A percentile compares a stretch with the other conserved stretches of the same genome.
These are phyloP conservation scores for Allomyces arbusculus DNA, from an alignment of 192 early-diverging fungal species.

Conservation along the genomic window DNA sequence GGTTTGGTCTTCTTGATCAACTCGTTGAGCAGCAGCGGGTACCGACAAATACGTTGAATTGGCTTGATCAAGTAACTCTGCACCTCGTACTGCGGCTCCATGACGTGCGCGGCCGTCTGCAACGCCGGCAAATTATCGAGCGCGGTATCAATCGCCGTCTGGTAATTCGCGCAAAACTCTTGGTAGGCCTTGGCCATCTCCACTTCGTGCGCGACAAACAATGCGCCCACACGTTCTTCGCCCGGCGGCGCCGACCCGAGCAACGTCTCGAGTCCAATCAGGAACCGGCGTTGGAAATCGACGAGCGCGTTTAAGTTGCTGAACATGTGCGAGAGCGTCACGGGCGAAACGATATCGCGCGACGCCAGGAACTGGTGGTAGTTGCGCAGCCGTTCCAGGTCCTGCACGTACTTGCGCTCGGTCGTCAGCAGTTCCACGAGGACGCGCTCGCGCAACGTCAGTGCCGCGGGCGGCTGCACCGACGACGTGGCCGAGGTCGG, in stretches of 20 bases:
- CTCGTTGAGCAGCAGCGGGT: conserved; percentile 66
- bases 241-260: conserved; percentile 38
- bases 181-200: conserved; percentile 44
- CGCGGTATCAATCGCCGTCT: conserved; percentile 48
- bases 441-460: conserved; percentile 41
- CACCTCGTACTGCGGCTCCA: conserved; percentile 69
- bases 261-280: conserved; percentile 66
- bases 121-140: conserved; percentile 40
- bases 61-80: conserved; percentile 91
- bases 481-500: neutral
- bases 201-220: conserved; percentile 56
- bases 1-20: conserved; percentile 41
- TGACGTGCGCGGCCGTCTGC: conserved; percentile 25
- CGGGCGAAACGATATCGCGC: conserved; percentile 53
- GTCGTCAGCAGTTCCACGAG: conserved; percentile 81
- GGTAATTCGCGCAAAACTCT: conserved; percentile 83
- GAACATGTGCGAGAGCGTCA: conserved; percentile 66
- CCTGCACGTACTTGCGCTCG: conserved; percentile 75
- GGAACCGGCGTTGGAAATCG: conserved; percentile 87
- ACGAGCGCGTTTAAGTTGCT: conserved; percentile 82
- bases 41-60: conserved; percentile 93
- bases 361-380: conserved; percentile 50
- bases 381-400: conserved; percentile 61
- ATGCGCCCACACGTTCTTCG: conserved; percentile 73
- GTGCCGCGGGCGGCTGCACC: neutral